These are phyloP conservation scores for Kondoa malvinella DNA, from an alignment of 768 basidiomycete genomes.

Conservation along the genomic window DNA sequence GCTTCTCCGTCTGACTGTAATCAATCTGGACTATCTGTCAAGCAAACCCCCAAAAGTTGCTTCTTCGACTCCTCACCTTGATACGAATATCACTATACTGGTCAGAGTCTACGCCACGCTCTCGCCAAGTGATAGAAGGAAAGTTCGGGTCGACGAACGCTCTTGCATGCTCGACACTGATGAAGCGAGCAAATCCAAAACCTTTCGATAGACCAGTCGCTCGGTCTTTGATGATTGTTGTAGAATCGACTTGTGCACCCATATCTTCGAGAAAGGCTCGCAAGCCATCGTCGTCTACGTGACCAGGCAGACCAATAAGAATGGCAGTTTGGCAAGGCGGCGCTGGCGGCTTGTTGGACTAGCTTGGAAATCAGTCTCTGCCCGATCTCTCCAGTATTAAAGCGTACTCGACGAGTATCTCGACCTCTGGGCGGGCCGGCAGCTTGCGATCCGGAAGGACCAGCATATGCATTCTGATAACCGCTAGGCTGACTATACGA, in stretches of 20 bases:
- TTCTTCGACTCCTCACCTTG: constrained; percentile 1
- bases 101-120: neutral
- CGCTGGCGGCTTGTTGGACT: neutral
- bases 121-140: constrained; percentile 61
- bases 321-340: constrained; percentile 25
- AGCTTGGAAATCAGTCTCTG: neutral
- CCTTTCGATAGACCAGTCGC: constrained; percentile 85
- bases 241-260: constrained; percentile 30
- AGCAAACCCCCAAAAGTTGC: neutral
- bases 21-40: neutral
- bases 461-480: too few species aligned
- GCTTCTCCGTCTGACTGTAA: constrained; percentile 27
- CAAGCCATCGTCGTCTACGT: constrained; percentile 26
- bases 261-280: constrained; percentile 28
- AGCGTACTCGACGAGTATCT: neutral
- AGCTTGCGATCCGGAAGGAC: too few species aligned
- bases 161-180: constrained; percentile 65
- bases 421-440: too few species aligned
- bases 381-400: neutral
- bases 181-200: constrained; percentile 93
- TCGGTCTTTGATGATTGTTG: constrained; percentile 89
- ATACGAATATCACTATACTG: neutral
- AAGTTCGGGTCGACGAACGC: constrained; percentile 79
- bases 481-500: too few species aligned
- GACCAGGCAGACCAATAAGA: constrained; percentile 24